Evolutionary conservation across 2,329 filamentous ascomycete species (phyloP).

Genomic region (Fusarium napiforme): DNA sequence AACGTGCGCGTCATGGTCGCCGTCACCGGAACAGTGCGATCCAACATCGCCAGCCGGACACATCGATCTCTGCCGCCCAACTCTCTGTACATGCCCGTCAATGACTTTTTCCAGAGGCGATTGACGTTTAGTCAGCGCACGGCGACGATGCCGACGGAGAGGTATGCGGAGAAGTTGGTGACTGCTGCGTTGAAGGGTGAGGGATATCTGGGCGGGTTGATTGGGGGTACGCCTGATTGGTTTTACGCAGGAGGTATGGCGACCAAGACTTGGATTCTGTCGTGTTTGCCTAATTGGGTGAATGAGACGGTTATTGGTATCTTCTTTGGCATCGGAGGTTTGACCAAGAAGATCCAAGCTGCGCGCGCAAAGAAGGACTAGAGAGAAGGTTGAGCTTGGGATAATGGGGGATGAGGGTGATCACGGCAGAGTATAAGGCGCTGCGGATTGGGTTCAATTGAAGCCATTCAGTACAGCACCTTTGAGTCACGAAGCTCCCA

Average conservation of each 20-base stretch:
- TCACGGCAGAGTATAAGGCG: neutral
- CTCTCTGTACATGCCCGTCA: constrained; percentile 60
- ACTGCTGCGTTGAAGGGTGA: constrained; percentile 54
- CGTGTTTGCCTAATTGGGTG: constrained; percentile 42
- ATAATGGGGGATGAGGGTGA: neutral
- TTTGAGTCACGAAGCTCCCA: neutral
- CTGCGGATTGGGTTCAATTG: neutral
- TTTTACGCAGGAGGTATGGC: constrained; percentile 51
- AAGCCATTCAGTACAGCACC: no score
- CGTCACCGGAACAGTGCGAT: constrained; percentile 64
- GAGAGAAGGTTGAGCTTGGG: neutral
- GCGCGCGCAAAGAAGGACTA: constrained; percentile 41
- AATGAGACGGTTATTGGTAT: constrained; percentile 45
- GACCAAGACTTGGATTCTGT: constrained; percentile 43
- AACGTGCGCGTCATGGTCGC: constrained; percentile 67
- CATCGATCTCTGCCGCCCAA: constrained; percentile 55
- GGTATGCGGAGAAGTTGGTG: constrained; percentile 58
- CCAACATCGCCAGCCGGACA: constrained; percentile 58
- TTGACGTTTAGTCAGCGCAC: constrained; percentile 62
- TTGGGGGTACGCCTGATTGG: constrained; percentile 50
- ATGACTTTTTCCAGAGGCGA: constrained; percentile 58
- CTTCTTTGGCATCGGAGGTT: constrained; percentile 45
- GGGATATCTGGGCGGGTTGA: constrained; percentile 48
- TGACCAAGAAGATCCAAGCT: constrained; percentile 40
- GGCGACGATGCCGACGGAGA: constrained; percentile 56